Evolutionary conservation across 106 monocot genomes (phyloP), one percentile per base, ranked within the genome.

Genomic region (Amphibolis antarctica): DNA sequence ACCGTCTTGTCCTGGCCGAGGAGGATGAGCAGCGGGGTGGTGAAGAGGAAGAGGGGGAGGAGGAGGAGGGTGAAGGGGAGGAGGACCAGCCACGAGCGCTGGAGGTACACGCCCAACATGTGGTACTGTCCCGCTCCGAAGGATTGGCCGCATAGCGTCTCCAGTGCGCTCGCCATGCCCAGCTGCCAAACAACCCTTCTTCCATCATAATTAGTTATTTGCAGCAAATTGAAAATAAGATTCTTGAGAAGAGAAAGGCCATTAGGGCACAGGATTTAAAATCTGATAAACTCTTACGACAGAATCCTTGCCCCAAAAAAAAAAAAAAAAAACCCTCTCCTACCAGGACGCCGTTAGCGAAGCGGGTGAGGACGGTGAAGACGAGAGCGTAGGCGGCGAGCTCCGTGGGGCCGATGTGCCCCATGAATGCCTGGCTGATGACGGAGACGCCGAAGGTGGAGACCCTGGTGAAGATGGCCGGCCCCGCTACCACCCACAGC

Each of bases 51-150:
- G 51, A 86, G 12, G 4, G 86, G 86, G 28, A 77, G 48, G 21
- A 82, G 53, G 10, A 61, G 0, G 9, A 82, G 10, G 13, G 67
- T 52, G 30, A 65, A 70, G 4, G 63, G 45, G 1, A 71, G 55
- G 17, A 82, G 54, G 11, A 85, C 72, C 9, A 82, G 77, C 80
- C 85, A 85, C 57, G 89, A 85, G 30, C 85, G 57, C 63, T 85
- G 89, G 6, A 85, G 69, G 47, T 82, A 85, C 36, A 85, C 71
- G n/a, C 85, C 86, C 1, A 86, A 71, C 86, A 86, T 86, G 60
- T 82, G 74, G 64, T 82, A 74, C 52, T 79, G 76, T 12, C 79
- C 74, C 3, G 86, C 86, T 6, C 86, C 86, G 15, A 67, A 86
- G 0, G 82, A 73, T 61, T 86, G 86, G 11, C 86, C 86, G 54